Conservation (phyloP, 805 yeast genomes). For the Candida caryicola region DNA sequence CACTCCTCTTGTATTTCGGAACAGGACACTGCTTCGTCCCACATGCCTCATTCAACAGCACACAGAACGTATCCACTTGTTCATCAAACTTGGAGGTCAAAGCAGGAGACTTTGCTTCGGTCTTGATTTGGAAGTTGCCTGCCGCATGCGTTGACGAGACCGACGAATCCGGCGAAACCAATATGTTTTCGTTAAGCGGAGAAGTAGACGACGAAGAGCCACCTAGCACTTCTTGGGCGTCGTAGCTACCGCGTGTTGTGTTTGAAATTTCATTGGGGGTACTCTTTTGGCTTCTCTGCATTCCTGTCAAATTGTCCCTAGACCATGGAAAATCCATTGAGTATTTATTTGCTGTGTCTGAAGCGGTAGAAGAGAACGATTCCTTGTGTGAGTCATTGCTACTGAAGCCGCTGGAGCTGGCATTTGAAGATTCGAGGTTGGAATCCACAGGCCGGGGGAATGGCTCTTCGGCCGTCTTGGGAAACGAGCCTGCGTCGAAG, state of each 20-base stretch:
- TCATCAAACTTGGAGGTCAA: conserved; percentile 50
- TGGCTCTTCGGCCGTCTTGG: no score
- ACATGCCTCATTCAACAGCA: conserved; percentile 73
- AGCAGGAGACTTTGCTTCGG: conserved; percentile 7
- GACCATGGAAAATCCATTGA: conserved; percentile 58
- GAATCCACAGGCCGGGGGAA: no score
- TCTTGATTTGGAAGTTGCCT: conserved; percentile 4
- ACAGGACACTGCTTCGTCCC: conserved; percentile 70
- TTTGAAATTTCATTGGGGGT: no score
- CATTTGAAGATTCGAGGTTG: conserved; percentile 8
- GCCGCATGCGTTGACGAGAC: conserved; percentile 9
- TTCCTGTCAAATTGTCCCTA: conserved; percentile 16
- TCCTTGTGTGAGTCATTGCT: conserved; percentile 3
- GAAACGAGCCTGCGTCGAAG: no score
- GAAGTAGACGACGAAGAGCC: conserved; percentile 30
- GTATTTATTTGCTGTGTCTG: conserved; percentile 17
- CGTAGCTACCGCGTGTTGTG: conserved; percentile 1
- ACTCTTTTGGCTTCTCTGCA: conserved; percentile 3
- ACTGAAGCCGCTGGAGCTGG: not conserved
- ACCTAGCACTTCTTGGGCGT: conserved; percentile 35
- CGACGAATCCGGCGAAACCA: conserved; percentile 33
- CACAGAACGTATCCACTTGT: conserved; percentile 72
- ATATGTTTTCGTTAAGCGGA: conserved; percentile 36
- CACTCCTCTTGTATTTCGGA: conserved; percentile 43
- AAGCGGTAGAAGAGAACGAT: not conserved